phyloP scores from a whole-genome alignment of 352 stramenopile species.

The Phytophthora syringae region DNA sequence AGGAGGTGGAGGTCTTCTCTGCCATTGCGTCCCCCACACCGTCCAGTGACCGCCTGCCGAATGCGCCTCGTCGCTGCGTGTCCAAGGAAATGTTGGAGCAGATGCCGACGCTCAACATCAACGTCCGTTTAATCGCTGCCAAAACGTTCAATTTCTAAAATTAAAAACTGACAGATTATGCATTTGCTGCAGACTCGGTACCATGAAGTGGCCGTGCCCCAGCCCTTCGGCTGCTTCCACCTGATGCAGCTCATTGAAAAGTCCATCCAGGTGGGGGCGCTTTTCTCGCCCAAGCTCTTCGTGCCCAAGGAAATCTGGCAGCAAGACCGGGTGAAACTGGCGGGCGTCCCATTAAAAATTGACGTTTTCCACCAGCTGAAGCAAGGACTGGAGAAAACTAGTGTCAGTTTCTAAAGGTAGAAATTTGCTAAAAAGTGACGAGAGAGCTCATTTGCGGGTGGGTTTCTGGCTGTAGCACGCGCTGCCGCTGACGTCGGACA shows the following conservation, averaged over 20 bases:
- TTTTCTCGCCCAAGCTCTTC: conserved; percentile 79
- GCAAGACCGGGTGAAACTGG: conserved; percentile 71
- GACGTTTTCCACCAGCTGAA: conserved; percentile 75
- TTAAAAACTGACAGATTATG: no score
- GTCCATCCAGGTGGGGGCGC: conserved; percentile 74
- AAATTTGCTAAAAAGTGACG: no score
- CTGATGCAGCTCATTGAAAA: conserved; percentile 85
- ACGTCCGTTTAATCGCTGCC: conserved; percentile 30
- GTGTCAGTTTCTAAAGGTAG: conserved; percentile 34
- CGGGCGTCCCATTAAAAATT: conserved; percentile 64
- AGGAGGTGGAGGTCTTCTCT: conserved; percentile 34
- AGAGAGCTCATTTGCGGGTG: not conserved
- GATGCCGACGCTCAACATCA: conserved; percentile 69
- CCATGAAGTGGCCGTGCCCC: conserved; percentile 55
- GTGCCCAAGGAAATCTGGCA: conserved; percentile 85
- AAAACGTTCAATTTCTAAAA: not conserved
- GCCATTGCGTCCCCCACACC: not conserved
- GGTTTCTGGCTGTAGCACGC: conserved; percentile 47
- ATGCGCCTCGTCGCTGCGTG: conserved; percentile 49
- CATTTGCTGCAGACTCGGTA: conserved; percentile 51
- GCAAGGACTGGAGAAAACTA: conserved; percentile 72
- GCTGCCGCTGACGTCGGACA: conserved; percentile 55
- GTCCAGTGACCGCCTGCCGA: conserved; percentile 42
- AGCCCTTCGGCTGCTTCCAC: conserved; percentile 77
- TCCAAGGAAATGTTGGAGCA: conserved; percentile 78